These are phyloP conservation scores for Xylaria sp. DNA, from an alignment of 2,329 filamentous ascomycete genomes.

Conservation along the genomic window DNA sequence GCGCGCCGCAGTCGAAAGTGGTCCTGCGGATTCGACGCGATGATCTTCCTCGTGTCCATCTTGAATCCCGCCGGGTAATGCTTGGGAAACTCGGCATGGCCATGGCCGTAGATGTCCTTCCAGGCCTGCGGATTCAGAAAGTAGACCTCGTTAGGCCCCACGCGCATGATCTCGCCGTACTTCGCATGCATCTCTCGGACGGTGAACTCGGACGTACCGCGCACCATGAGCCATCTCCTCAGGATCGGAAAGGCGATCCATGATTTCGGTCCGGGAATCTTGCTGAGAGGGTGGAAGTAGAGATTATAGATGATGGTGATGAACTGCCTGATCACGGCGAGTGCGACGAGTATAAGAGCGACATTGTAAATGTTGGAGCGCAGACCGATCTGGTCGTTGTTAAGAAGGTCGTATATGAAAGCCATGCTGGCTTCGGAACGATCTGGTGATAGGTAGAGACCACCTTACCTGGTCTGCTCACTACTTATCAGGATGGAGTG, in stretches of 20 bases:
- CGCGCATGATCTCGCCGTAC: constrained; percentile 34
- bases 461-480: not conserved
- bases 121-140: constrained; percentile 34
- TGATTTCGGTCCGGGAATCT: constrained; percentile 24
- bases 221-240: constrained; percentile 17
- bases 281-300: constrained; percentile 28
- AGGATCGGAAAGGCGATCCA: constrained; percentile 25
- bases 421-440: not conserved
- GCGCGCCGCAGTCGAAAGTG: constrained; percentile 46
- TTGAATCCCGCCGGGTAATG: constrained; percentile 20
- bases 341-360: not conserved
- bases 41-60: constrained; percentile 25
- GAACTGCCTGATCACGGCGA: not conserved
- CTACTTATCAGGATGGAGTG: not conserved
- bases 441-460: not conserved
- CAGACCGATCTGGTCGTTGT: not conserved
- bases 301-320: constrained; percentile 23
- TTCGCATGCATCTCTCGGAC: constrained; percentile 22
- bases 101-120: constrained; percentile 38
- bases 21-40: constrained; percentile 21
- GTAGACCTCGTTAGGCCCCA: constrained; percentile 33
- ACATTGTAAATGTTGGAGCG: not conserved
- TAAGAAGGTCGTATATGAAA: not conserved
- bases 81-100: constrained; percentile 27
- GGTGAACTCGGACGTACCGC: constrained; percentile 17